Evolutionary conservation across 129 eudicot species (phyloP), one percentile per base, ranked within the genome.

Genomic region (Pulicaria dysenterica): DNA sequence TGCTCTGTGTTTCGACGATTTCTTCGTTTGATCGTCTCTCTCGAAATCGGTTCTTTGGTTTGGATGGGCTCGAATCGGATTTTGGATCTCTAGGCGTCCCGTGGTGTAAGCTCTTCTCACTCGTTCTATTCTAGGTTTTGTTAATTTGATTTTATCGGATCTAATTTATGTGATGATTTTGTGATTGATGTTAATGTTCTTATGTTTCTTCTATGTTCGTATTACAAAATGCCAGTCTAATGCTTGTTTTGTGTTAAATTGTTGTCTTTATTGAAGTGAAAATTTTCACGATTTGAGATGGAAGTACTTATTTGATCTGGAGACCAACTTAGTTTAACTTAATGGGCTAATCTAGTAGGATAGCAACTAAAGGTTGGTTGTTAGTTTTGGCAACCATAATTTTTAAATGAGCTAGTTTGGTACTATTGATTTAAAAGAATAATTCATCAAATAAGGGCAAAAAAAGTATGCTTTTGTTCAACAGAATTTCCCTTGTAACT

Each of bases 11-110:
- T 62, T 78, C 85, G 4, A 74, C 91, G 8, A 70, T 88, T 6
- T 79, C 92, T 6, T 65, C 90, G 5, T 81, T 84, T 34, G 91
- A 91, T 83, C 95, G 85, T 49, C 56, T 76, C 65, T 74, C 96
- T 6, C 87, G 96, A 17, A 62, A 67, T 53, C 83, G 79, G 7
- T 88, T 86, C 60, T 83, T 88, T 36, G 97, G 97, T 0, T 83
- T 88, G 54, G 97, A 92, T 50, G 91, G 82, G 4, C 83, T 86
- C 66, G 96, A 86, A 13, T 80, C 97, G 15, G 96, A 92, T 60
- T 92, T 92, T 45, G 97, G 97, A 73, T 83, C 88, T 58, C 86
- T 92, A 7, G 97, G 97, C 44, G 96, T 92, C 55, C 96, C 96
- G 51, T 92, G 96, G 89, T 92, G 97, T 92, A 92, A 82, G 97